Conservation (phyloP, 176 grass and related monocot genomes). For the Carex scoparia region DNA sequence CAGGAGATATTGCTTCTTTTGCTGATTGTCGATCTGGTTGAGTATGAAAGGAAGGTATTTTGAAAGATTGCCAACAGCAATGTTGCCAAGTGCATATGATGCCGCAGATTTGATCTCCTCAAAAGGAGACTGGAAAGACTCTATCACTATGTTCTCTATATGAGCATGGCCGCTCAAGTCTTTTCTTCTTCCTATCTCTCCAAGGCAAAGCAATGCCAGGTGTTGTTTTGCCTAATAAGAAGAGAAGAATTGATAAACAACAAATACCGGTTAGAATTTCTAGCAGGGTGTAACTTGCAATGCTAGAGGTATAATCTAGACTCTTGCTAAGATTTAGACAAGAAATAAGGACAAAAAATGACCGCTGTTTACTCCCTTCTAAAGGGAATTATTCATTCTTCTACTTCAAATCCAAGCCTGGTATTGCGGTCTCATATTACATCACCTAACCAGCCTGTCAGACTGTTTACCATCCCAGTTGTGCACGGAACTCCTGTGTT, state of each 20-base stretch:
- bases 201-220: slow-evolving; percentile 74
- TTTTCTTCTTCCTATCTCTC: slow-evolving; percentile 84
- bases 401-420: not conserved
- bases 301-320: not conserved
- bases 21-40: slow-evolving; percentile 93
- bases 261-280: not conserved
- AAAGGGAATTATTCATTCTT: not conserved
- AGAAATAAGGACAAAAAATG: not conserved
- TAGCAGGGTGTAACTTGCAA: not conserved
- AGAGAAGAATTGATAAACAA: slow-evolving; percentile 5
- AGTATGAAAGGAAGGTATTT: slow-evolving; percentile 93
- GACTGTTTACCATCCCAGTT: not conserved
- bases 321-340: not conserved
- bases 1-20: slow-evolving; percentile 88
- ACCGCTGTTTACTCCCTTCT: not conserved
- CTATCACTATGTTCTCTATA: slow-evolving; percentile 92
- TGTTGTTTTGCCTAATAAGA: slow-evolving; percentile 77
- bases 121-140: slow-evolving; percentile 93
- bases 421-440: not conserved
- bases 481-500: not conserved
- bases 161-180: slow-evolving; percentile 68
- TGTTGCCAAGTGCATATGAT: slow-evolving; percentile 90
- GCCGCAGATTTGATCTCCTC: slow-evolving; percentile 94
- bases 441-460: not conserved
- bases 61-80: slow-evolving; percentile 85